Evolutionary conservation across 2,329 filamentous ascomycete genomes (phyloP).

Genomic region (Zarea fungicola): DNA sequence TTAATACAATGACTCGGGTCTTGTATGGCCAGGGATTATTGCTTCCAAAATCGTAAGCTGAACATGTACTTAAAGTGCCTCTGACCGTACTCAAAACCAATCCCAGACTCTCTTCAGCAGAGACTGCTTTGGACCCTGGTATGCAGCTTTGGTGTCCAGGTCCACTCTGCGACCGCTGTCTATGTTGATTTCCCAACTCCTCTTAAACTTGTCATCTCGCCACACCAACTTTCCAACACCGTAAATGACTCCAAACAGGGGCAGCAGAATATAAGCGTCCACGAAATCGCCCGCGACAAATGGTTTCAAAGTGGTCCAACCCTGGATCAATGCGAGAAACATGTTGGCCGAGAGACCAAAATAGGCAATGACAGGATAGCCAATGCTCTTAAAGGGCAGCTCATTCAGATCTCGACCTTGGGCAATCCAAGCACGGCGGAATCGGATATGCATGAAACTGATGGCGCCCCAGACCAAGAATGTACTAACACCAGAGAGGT

Average conservation of each 20-base stretch:
- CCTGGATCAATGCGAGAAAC: constrained; percentile 56
- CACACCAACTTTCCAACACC: constrained; percentile 49
- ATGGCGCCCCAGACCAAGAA: constrained; percentile 70
- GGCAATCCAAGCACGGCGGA: constrained; percentile 56
- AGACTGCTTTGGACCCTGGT: constrained; percentile 25
- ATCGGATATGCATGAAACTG: constrained; percentile 65
- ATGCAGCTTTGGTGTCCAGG: constrained; percentile 39
- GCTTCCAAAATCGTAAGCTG: no score
- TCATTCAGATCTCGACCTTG: constrained; percentile 52
- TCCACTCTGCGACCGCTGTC: constrained; percentile 51
- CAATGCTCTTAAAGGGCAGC: constrained; percentile 50
- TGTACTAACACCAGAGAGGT: constrained; percentile 63
- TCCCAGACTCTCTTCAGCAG: constrained; percentile 41
- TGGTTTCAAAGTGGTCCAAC: constrained; percentile 55
- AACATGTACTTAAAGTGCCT: no score
- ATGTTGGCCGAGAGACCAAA: constrained; percentile 53
- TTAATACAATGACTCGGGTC: no score
- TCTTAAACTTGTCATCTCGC: constrained; percentile 44
- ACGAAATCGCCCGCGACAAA: constrained; percentile 56
- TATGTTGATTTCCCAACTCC: constrained; percentile 49
- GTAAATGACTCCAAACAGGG: constrained; percentile 55
- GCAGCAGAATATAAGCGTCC: constrained; percentile 57
- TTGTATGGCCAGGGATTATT: no score
- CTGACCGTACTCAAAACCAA: constrained; percentile 40
- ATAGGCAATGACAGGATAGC: constrained; percentile 55